These are phyloP conservation scores for Phylloporus rhodoxanthus DNA, from an alignment of 768 basidiomycete genomes.

Conservation along the genomic window DNA sequence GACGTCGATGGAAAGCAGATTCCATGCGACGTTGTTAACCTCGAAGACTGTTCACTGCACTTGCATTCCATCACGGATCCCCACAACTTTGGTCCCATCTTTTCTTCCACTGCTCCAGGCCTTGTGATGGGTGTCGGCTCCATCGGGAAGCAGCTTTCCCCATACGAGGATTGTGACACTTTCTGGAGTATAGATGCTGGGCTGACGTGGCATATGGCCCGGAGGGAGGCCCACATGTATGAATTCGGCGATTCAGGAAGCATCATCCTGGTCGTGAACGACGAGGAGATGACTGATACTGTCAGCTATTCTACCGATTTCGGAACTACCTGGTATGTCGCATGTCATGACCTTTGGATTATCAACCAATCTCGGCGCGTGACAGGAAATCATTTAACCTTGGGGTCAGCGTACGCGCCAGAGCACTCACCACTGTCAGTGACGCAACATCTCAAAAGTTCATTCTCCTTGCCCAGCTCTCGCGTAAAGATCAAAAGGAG, in stretches of 20 bases:
- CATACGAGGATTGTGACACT: conserved; percentile 87
- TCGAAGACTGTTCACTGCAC: conserved; percentile 73
- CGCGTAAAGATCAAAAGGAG: conserved; percentile 50
- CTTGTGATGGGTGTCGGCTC: conserved; percentile 96
- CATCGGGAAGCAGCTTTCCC: conserved; percentile 58
- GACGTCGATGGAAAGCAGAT: conserved; percentile 59
- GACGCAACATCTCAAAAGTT: conserved; percentile 98
- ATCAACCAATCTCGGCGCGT: not conserved
- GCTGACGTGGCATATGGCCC: conserved; percentile 75
- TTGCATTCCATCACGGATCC: conserved; percentile 88
- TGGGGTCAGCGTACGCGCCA: conserved; percentile 64
- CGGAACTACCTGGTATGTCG: conserved; percentile 75
- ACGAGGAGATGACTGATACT: conserved; percentile 68
- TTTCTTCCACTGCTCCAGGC: conserved; percentile 92
- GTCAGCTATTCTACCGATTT: conserved; percentile 78
- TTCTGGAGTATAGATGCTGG: conserved; percentile 92
- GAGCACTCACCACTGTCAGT: conserved; percentile 79
- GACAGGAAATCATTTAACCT: conserved; percentile 66
- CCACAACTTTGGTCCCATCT: conserved; percentile 91
- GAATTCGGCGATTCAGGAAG: conserved; percentile 92
- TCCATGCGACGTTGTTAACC: conserved; percentile 53
- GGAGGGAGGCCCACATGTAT: conserved; percentile 78
- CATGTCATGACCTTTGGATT: not conserved
- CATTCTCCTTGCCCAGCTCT: conserved; percentile 74
- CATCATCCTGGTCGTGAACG: conserved; percentile 75